Evolutionary conservation across 495 filamentous ascomycete genomes (phyloP).

Genomic region (Neurospora sp.): DNA sequence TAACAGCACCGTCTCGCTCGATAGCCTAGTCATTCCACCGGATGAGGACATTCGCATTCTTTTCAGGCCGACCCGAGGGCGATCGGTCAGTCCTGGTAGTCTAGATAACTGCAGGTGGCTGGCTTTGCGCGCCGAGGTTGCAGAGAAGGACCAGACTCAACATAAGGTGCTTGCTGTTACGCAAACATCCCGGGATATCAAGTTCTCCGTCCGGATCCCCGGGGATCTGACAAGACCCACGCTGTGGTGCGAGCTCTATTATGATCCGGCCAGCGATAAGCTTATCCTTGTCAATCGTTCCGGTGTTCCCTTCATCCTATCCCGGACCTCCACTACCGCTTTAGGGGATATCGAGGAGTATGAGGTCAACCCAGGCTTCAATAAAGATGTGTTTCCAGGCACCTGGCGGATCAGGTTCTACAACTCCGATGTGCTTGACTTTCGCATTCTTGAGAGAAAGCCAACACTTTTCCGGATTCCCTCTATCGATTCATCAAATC

Average conservation of each 20-base stretch:
- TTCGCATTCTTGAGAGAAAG: constrained; percentile 38
- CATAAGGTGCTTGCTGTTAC: constrained; percentile 41
- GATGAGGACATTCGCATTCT: constrained; percentile 39
- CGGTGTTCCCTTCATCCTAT: constrained; percentile 33
- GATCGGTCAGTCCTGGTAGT: constrained; percentile 36
- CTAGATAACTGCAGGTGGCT: constrained; percentile 36
- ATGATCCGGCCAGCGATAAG: constrained; percentile 40
- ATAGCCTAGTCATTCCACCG: constrained; percentile 30
- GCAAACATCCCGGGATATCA: constrained; percentile 39
- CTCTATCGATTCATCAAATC: constrained; percentile 8
- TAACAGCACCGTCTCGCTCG: constrained; percentile 30
- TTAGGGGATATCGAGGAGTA: constrained; percentile 23
- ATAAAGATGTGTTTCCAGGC: constrained; percentile 32
- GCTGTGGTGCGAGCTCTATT: constrained; percentile 40
- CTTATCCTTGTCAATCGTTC: constrained; percentile 37
- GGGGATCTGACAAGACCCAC: constrained; percentile 26
- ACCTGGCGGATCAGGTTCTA: constrained; percentile 39
- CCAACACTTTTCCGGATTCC: constrained; percentile 22
- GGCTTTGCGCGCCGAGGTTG: constrained; percentile 34
- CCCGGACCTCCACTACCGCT: constrained; percentile 22
- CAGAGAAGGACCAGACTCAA: constrained; percentile 28
- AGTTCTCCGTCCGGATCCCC: constrained; percentile 39
- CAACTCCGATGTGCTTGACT: constrained; percentile 34
- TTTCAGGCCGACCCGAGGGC: constrained; percentile 35
- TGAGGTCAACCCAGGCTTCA: constrained; percentile 30